Conservation (phyloP, 2,329 filamentous ascomycete genomes). For the Aspergillus terreus region DNA sequence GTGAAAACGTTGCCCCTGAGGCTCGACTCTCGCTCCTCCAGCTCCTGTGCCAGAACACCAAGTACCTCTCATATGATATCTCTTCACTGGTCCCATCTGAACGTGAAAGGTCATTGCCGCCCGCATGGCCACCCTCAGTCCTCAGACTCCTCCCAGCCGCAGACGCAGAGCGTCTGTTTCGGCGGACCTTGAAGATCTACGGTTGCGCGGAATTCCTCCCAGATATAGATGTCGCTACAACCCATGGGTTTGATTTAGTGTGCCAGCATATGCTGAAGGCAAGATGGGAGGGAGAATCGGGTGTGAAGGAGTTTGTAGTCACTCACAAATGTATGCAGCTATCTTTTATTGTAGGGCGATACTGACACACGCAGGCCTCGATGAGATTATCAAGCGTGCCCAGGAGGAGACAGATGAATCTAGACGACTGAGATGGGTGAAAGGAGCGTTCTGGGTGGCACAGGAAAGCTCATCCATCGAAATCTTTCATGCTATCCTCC, state of each 20-base stretch:
- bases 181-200: not conserved
- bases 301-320: not conserved
- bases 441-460: not conserved
- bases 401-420: not conserved
- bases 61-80: not conserved
- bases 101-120: not conserved
- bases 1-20: not conserved
- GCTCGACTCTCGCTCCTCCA: not conserved
- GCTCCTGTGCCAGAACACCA: not conserved
- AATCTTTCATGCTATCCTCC: not conserved
- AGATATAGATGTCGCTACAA: not conserved
- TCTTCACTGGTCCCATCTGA: not conserved
- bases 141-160: not conserved
- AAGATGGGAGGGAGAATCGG: not conserved
- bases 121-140: not conserved
- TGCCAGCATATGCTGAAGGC: not conserved
- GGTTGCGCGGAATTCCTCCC: not conserved
- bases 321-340: not conserved
- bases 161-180: not conserved
- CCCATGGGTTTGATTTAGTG: not conserved
- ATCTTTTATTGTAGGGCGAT: not conserved
- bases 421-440: not conserved
- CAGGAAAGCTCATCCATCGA: not conserved
- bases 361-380: not conserved
- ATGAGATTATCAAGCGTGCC: not conserved